Evolutionary conservation across 208 protist species (phyloP), one percentile per base, ranked within the genome.

Genomic region (Entamoeba invadens): DNA sequence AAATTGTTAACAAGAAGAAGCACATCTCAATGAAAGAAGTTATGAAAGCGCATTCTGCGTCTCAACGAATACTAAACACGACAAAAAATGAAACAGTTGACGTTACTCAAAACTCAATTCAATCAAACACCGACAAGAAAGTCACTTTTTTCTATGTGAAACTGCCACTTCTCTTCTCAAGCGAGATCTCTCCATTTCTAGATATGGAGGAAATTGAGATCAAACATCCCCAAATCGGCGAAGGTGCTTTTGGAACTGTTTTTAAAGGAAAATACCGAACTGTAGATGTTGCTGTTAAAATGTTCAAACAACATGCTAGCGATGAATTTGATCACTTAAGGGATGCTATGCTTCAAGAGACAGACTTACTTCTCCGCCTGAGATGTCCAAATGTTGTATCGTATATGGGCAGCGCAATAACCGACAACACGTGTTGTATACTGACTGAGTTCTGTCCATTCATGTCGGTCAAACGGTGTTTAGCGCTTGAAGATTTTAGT

Each of bases 301-400:
- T 72, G 46, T 42, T 95, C 12, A 50, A 57, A 18, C 44, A 50
- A 46, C 68, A 95, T 6, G 51, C 51, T 77, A 38, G 93, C 38
- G 44, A 68, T 12, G 38, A 95, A 44, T 96, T 96, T 77, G n/a
- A n/a, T n/a, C n/a, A n/a, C n/a, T n/a, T n/a, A n/a, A n/a, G n/a
- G n/a, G 12, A 31, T 42, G 12, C 12, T 12, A 87, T 87, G 12
- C 72, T 92, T 93, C 93, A 93, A 91, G 95, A 96, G 44, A 47
- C 95, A 12, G 91, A 68, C 0, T 93, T 96, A 38, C 35, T 96
- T 0, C 91, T 45, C 5, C 68, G 47, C 42, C n/a, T 96, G 38
- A 44, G 95, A 46, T 95, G 96, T 92, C 96, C 96, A 35, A 96
- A 96, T 57, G 94, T 96, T 25, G 68, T 96, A 2, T 93, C 95